These are phyloP conservation scores for Zasmidium citrigriseum DNA, from an alignment of 2,329 filamentous ascomycete genomes.

Conservation along the genomic window DNA sequence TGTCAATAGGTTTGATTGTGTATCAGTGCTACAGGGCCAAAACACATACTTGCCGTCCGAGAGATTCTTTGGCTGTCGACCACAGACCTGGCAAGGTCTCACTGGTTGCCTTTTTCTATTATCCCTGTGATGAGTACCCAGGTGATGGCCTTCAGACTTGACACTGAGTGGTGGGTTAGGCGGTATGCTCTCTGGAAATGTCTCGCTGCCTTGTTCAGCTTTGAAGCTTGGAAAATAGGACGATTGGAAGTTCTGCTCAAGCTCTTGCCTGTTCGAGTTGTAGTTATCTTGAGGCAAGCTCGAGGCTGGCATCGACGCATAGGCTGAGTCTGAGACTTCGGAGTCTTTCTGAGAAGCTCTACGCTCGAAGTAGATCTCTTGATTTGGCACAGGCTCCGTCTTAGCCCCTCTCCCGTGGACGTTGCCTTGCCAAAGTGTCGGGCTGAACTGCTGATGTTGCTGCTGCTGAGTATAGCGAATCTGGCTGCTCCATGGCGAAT, in stretches of 20 bases:
- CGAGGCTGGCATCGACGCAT: slow-evolving; percentile 9
- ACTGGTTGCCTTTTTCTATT: slow-evolving; percentile 4
- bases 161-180: slow-evolving; percentile 7
- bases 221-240: not conserved
- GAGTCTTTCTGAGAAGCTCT: not conserved
- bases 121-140: not conserved
- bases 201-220: not conserved
- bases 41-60: slow-evolving; percentile 24
- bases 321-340: slow-evolving; percentile 20
- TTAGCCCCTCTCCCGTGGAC: not conserved
- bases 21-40: not conserved
- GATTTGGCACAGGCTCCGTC: slow-evolving; percentile 14
- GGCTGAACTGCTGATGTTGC: not conserved
- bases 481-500: slow-evolving; percentile 8
- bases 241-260: slow-evolving; percentile 9
- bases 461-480: not conserved
- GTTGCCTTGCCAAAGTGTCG: not conserved
- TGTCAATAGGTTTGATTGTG: slow-evolving; percentile 4
- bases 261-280: slow-evolving; percentile 10
- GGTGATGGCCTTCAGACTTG: slow-evolving; percentile 8
- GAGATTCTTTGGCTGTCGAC: slow-evolving; percentile 18
- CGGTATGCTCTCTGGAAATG: not conserved
- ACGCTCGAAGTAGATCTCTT: not conserved
- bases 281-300: slow-evolving; percentile 3
- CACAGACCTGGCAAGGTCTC: slow-evolving; percentile 10